These are phyloP conservation scores for Colletotrichum sp. DNA, from an alignment of 2,329 filamentous ascomycete species.

Conservation along the genomic window DNA sequence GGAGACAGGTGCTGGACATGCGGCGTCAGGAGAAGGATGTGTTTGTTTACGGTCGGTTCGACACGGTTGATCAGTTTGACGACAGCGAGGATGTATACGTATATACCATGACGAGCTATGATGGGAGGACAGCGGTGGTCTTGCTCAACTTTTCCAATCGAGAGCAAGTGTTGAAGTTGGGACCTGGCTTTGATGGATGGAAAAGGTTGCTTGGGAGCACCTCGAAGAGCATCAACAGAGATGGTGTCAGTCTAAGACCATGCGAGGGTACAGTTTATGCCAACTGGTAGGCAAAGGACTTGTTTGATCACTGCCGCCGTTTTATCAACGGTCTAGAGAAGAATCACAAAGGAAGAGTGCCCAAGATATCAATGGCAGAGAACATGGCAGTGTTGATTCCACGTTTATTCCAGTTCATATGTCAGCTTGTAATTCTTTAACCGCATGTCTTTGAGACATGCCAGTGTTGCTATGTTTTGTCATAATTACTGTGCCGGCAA, in stretches of 20 bases:
- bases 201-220: background rate
- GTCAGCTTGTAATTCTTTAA: background rate
- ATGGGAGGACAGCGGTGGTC: slow-evolving; percentile 19
- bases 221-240: background rate
- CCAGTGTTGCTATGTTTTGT: background rate
- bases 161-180: background rate
- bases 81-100: slow-evolving; percentile 24
- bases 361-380: background rate
- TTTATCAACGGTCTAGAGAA: background rate
- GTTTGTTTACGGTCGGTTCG: slow-evolving; percentile 25
- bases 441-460: background rate
- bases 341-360: background rate
- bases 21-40: slow-evolving; percentile 23
- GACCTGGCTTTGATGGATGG: background rate
- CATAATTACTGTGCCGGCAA: background rate
- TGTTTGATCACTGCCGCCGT: background rate
- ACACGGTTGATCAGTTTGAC: background rate
- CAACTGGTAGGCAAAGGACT: background rate
- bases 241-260: background rate
- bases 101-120: slow-evolving; percentile 25
- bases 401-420: background rate
- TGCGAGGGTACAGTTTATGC: background rate
- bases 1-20: slow-evolving; percentile 20
- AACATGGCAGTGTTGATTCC: background rate
- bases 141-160: slow-evolving; percentile 23